phyloP scores from a whole-genome alignment of 192 early-diverging fungal genomes.

The Powellomyces hirtus region DNA sequence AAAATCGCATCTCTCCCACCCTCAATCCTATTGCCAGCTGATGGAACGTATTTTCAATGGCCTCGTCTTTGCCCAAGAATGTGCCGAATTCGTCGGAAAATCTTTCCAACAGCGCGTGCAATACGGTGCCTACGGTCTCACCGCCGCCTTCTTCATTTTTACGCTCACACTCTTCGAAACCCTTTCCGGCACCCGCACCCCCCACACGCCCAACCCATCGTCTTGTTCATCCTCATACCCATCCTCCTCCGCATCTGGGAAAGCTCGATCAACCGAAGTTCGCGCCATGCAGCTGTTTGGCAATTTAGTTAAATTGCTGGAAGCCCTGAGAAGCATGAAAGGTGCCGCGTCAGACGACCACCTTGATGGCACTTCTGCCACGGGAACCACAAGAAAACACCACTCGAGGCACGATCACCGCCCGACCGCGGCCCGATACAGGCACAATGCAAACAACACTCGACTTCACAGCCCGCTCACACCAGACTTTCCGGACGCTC shows the following conservation, averaged over 20 bases:
- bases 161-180: conserved; percentile 1
- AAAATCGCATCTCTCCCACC: too few species aligned
- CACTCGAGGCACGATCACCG: too few species aligned
- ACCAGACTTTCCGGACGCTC: too few species aligned
- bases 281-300: conserved; percentile 17
- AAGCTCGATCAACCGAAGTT: neutral
- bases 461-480: too few species aligned
- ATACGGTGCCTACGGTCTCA: conserved; percentile 7
- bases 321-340: neutral
- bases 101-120: neutral
- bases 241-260: neutral
- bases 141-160: neutral
- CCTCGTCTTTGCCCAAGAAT: conserved; percentile 15
- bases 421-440: too few species aligned
- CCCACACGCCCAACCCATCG: neutral
- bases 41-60: conserved; percentile 6
- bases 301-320: conserved; percentile 4
- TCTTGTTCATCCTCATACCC: neutral
- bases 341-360: neutral
- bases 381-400: too few species aligned
- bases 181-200: neutral
- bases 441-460: too few species aligned
- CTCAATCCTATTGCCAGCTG: neutral
- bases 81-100: conserved; percentile 7
- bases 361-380: too few species aligned